Evolutionary conservation across 768 basidiomycete species (phyloP).

Genomic region (Stropharia rugosoannulata): DNA sequence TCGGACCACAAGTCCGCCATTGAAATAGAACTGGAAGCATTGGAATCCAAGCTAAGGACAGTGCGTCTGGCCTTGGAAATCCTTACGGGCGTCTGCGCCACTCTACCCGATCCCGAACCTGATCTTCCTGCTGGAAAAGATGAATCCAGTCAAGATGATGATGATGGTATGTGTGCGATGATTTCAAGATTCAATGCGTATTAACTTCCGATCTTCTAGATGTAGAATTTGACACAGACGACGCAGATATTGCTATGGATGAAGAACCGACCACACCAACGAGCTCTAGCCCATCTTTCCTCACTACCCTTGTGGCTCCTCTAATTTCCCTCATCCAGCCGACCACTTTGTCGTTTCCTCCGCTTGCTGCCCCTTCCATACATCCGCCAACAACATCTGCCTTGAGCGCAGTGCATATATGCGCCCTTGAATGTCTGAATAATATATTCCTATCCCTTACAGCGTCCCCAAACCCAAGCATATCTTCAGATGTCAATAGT

Average conservation of each 20-base stretch:
- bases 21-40: conserved; percentile 68
- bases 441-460: conserved; percentile 83
- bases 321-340: conserved; percentile 71
- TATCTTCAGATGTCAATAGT: conserved; percentile 43
- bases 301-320: conserved; percentile 66
- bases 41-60: conserved; percentile 72
- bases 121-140: conserved; percentile 37
- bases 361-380: conserved; percentile 60
- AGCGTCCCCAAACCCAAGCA: conserved; percentile 38
- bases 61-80: conserved; percentile 86
- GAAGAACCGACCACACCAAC: conserved; percentile 34
- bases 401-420: conserved; percentile 79
- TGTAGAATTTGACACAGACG: conserved; percentile 18
- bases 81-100: conserved; percentile 85
- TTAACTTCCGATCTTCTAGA: conserved; percentile 10
- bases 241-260: conserved; percentile 42
- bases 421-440: conserved; percentile 86
- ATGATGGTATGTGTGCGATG: conserved; percentile 28
- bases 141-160: conserved; percentile 34
- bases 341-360: conserved; percentile 80
- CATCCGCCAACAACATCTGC: conserved; percentile 90
- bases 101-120: conserved; percentile 73
- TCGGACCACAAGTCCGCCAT: conserved; percentile 73
- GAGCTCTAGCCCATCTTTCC: conserved; percentile 38
- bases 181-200: neutral